Evolutionary conservation across 2,329 filamentous ascomycete species (phyloP), one percentile per base, ranked within the genome.

Genomic region (Saccharata proteae): DNA sequence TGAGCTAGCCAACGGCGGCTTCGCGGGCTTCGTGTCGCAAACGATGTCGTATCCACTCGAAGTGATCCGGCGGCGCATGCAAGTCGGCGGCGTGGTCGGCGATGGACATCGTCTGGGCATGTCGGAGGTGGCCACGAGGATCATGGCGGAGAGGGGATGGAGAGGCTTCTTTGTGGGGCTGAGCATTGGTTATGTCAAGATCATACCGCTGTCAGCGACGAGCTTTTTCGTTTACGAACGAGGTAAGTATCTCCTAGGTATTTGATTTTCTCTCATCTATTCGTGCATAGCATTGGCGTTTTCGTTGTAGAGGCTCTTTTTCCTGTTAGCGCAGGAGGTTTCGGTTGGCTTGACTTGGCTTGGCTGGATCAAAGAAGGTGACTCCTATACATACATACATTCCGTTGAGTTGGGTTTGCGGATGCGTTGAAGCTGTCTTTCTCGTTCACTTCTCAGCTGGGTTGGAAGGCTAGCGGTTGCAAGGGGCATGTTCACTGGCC

Each of bases 41-140:
- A 93, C 88, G 0, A 74, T 78, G 0, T 92, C 86, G 11, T 98
- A 98, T 54, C 90, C 90, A 4, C 66, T 98, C 3, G 90, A 98
- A 55, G 83, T 98, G 11, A 80, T 96, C 36, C 67, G 90, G 38
- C 70, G 90, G 40, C 70, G 90, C 28, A 96, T 98, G 88, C 90
- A 98, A 54, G 90, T 98, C 10, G 82, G 84, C 28, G 90, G 88
- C 8, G 86, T 88, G 0, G 84, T 96, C 1, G 90, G 90, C 2
- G 86, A 96, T 51, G 86, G 88, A 0, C 82, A 74, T 45, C 65
- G 81, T 26, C 58, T 93, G 26, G 67, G 75, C 30, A 82, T 98
- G 40, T 61, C 63, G 11, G 88, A 96, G 59, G 93, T 88, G 1
- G 77, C 77, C 3, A 61, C 59, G 41, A 69, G 75, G 50, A 90